Percentiles rank a stretch among this genome's conserved stretches.
phyloP scores from a whole-genome alignment of 2,329 filamentous ascomycete genomes.

The Trichoderma afroharzianum region DNA sequence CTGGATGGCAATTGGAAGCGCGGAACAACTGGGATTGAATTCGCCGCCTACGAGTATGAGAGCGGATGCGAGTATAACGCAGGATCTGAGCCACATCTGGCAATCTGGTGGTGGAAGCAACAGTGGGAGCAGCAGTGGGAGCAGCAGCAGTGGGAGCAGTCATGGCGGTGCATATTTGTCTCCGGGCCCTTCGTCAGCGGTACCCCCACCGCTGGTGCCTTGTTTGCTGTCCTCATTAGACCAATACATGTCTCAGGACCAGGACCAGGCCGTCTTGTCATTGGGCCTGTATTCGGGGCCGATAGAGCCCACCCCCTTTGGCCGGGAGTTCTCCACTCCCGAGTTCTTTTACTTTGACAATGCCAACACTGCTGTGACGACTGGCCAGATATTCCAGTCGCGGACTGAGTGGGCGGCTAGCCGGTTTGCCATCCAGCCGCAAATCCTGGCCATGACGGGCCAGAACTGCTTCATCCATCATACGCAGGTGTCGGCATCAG shows the following conservation, averaged over 20 bases:
- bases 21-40: not conserved
- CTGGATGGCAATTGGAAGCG: not conserved
- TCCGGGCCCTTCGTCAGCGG: not conserved
- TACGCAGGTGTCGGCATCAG: slow-evolving; percentile 1
- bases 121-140: not conserved
- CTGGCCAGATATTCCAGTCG: not conserved
- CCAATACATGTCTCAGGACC: not conserved
- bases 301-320: not conserved
- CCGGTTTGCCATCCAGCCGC: slow-evolving; percentile 3
- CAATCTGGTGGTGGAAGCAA: not conserved
- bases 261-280: not conserved
- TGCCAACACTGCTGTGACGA: not conserved
- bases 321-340: not conserved
- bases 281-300: not conserved
- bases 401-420: not conserved
- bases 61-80: not conserved
- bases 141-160: not conserved
- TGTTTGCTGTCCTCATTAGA: slow-evolving; percentile 6
- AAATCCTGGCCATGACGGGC: slow-evolving; percentile 8
- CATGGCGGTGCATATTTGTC: not conserved
- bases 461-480: slow-evolving; percentile 13
- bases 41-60: not conserved
- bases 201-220: slow-evolving; percentile 1
- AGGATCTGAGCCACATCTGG: not conserved
- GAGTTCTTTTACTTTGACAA: slow-evolving; percentile 11